These are phyloP conservation scores for Ordospora pajunii DNA, from an alignment of 371 early-diverging fungal genomes.

Conservation along the genomic window DNA sequence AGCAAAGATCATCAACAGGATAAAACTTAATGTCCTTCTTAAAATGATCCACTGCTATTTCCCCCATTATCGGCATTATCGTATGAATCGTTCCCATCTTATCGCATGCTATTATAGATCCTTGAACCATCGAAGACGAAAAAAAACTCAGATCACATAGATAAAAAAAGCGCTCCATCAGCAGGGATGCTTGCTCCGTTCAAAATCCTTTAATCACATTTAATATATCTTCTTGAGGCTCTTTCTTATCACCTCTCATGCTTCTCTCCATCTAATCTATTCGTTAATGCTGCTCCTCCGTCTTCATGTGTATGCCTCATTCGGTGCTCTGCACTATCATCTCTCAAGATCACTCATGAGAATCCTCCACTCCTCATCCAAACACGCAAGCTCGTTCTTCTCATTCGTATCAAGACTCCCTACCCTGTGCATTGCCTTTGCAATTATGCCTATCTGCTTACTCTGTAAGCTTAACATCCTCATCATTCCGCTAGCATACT, in stretches of 20 bases:
- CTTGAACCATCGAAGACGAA: background rate
- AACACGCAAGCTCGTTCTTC: background rate
- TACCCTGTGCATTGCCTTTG: background rate
- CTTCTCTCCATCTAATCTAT: no score
- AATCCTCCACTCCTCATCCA: background rate
- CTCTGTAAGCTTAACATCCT: slow-evolving; percentile 17
- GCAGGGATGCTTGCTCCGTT: background rate
- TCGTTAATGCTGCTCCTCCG: no score
- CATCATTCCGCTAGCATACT: background rate
- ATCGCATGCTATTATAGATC: background rate
- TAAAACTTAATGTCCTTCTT: slow-evolving; percentile 26
- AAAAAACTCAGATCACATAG: background rate
- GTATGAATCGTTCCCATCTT: slow-evolving; percentile 1
- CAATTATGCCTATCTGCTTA: slow-evolving; percentile 17
- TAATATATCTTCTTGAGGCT: background rate
- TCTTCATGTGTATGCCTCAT: no score
- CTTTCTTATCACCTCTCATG: background rate
- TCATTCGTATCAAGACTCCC: background rate
- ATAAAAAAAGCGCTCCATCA: background rate
- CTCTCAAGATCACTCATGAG: background rate
- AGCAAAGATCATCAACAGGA: slow-evolving; percentile 20
- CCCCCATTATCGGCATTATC: background rate
- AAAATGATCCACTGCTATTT: background rate
- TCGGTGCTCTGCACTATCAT: no score
- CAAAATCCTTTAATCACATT: slow-evolving; percentile 6